Base-by-base conservation (phyloP, 2,329 filamentous ascomycete genomes). In the Plectosphaerella plurivora region DNA sequence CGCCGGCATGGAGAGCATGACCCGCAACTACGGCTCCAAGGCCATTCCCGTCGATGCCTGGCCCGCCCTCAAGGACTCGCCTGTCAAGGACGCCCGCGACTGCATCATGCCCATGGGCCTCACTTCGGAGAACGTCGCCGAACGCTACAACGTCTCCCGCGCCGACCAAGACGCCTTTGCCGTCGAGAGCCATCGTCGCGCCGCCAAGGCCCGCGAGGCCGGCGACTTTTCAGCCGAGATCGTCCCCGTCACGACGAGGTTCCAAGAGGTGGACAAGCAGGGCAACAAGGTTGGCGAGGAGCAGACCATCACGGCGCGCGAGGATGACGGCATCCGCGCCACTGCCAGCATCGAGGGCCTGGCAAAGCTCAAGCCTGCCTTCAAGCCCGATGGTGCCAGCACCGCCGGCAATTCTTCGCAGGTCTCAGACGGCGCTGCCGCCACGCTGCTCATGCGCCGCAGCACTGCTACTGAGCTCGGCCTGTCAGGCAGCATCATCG, bases 1-100 rank as follows among this genome's bases (percentile, higher is more conserved):
- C 10, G 92, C 89, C 2, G 92, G 92, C 28, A 96, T 95, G 89
- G 92, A 97, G 79, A 93, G 88, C 73, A 97, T 97, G 92, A 96
- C 90, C 57, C 75, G 87, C 59, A 96, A 96, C 72, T 97, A 97
- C 70, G 91, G 86, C 49, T 83, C 77, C 24, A 77, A 84, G 53
- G 92, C 92, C n/a, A 94, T 97, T 44, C 92, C 92, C 0, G 86
- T 84, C 1, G 82, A 91, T 57, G 71, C 91, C 11, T 96, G 91
- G 90, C 84, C 87, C 0, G 84, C 81, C 49, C 73, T 96, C 55
- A 82, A 75, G 61, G 79, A 87, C 1, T 84, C 79, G 4, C 70
- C 73, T 1, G 78, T 81, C 10, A 78, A 87, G 63, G 86, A 95
- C 57, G 88, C 89, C 4, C 74, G 81, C 42, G 92, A 96, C 67